Evolutionary conservation across 352 stramenopile species (phyloP), one percentile per base, ranked within the genome.

Genomic region (Hyaloperonospora brassicae): DNA sequence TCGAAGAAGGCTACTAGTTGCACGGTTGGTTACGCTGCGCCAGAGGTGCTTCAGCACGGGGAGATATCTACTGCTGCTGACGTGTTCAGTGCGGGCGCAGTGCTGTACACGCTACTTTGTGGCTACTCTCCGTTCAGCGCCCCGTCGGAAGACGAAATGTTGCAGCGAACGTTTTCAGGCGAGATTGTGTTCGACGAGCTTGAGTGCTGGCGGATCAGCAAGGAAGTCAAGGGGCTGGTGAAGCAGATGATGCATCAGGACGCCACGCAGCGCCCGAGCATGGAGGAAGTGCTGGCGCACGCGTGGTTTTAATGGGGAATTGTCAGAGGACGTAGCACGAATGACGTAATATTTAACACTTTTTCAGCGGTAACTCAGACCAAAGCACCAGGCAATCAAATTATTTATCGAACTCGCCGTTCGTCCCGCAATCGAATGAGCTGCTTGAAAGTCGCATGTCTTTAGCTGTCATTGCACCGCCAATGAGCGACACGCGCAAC

Each of bases 21-120:
- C 59, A 92, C 81, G 0, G 66, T 89, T n/a, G 81, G 81, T 27
- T 89, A 89, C 61, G 71, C 73, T 12, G 81, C 81, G 0, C 81
- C 81, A 0, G 81, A 92, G 49, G 74, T 91, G 41, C 57, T 91
- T 0, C 56, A 72, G 44, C 59, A 68, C 27, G 61, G 65, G 30
- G 58, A 83, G 0, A 65, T 86, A 24, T 75, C 67, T 25, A 75
- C 71, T n/a, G 81, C 81, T 0, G 73, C 77, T 17, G 79, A 92
- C 43, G 69, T 92, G 25, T 92, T 92, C 30, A 87, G 76, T 55
- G 79, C 79, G 14, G 81, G 81, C 13, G 79, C 72, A 2, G 66
- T 89, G 43, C 56, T 92, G 34, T 92, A 79, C 61, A 86, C 68
- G 6, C 62, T 87, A 52, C 61, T 92, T 14, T 67, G 61, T 49